Base-by-base conservation (phyloP, 306 rosid species). In the Neltuma alba region DNA sequence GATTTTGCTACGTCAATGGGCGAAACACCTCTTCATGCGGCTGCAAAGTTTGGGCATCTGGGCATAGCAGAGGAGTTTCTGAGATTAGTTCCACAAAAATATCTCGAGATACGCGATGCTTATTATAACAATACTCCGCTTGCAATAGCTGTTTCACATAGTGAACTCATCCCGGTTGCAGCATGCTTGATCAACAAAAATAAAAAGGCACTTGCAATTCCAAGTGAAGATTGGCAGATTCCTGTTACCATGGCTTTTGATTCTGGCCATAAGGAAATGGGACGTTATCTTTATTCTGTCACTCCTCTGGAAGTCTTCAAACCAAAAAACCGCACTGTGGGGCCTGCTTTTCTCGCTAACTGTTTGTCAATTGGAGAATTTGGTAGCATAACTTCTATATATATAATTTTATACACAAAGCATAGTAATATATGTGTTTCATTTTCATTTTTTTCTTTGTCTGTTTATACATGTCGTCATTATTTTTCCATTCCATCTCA, bases 1-100 rank as follows among this genome's bases (percentile, higher is more conserved):
- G 11, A 9, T 9, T 1, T 57, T 0, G 0, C 30, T 8, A 0
- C 6, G 9, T 9, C 1, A 2, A 2, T 0, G 0, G 63, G 33
- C 5, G 0, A 11, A 9, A 57, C 34, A 10, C 1, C 63, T 23
- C 33, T 57, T 57, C 63, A 57, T 25, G 16, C 25, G 31, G 63
- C 63, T 2, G 63, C 63, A 57, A 2, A 25, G 9, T 11, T 23
- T 9, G 63, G 63, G 5, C 33, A 25, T 0, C 15, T 25, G 15
- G 14, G 16, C 33, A 57, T 57, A 0, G 33, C 25, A 1, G 63
- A 57, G 16, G 33, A 57, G 63, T 25, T 57, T 15, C 14, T 55
- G 31, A 55, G 4, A 55, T 20, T n/a, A n/a, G 62, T 21, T 1
- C 14, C 12, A 55, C 5, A 30, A 21, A 1, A 21, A 7, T 7